Percentiles rank a stretch among this genome's conserved stretches.
These are phyloP conservation scores for Tremella fuciformis DNA, from an alignment of 768 basidiomycete genomes.

Conservation along the genomic window DNA sequence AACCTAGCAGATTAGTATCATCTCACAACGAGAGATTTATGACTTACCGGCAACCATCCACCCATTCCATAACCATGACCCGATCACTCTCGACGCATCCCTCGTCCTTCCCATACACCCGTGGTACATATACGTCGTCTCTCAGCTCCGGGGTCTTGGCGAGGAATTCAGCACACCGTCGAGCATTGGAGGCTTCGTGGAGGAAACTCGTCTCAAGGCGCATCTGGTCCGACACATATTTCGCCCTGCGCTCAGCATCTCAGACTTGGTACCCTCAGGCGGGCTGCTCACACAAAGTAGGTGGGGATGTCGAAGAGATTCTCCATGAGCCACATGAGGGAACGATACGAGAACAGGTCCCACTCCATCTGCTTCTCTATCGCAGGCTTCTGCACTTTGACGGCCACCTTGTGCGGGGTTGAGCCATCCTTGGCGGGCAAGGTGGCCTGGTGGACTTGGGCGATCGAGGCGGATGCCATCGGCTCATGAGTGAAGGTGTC, in stretches of 20 bases:
- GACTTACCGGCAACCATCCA: slow-evolving; percentile 49
- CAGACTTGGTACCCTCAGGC: slow-evolving; percentile 55
- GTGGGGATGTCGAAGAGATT: slow-evolving; percentile 75
- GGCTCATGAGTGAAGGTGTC: slow-evolving; percentile 72
- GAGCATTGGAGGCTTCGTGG: slow-evolving; percentile 74
- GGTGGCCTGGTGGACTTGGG: slow-evolving; percentile 83
- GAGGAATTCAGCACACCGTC: slow-evolving; percentile 66
- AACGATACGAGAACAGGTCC: slow-evolving; percentile 51
- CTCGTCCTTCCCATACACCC: slow-evolving; percentile 44
- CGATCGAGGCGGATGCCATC: slow-evolving; percentile 83
- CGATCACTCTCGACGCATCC: slow-evolving; percentile 59
- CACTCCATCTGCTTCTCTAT: slow-evolving; percentile 82
- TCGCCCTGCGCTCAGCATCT: slow-evolving; percentile 32
- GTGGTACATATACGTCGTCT: slow-evolving; percentile 72
- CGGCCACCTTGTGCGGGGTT: slow-evolving; percentile 67
- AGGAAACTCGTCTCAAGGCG: slow-evolving; percentile 78
- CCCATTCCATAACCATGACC: slow-evolving; percentile 58
- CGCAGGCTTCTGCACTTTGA: slow-evolving; percentile 85
- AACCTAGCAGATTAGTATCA: slow-evolving; percentile 31
- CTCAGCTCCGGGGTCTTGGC: slow-evolving; percentile 67
- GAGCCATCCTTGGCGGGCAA: slow-evolving; percentile 49
- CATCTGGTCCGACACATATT: slow-evolving; percentile 68
- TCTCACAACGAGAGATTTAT: not conserved
- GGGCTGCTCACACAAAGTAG: slow-evolving; percentile 35
- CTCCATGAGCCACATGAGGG: slow-evolving; percentile 53